Base-by-base conservation (phyloP, 768 basidiomycete species). In the Suillus placidus region DNA sequence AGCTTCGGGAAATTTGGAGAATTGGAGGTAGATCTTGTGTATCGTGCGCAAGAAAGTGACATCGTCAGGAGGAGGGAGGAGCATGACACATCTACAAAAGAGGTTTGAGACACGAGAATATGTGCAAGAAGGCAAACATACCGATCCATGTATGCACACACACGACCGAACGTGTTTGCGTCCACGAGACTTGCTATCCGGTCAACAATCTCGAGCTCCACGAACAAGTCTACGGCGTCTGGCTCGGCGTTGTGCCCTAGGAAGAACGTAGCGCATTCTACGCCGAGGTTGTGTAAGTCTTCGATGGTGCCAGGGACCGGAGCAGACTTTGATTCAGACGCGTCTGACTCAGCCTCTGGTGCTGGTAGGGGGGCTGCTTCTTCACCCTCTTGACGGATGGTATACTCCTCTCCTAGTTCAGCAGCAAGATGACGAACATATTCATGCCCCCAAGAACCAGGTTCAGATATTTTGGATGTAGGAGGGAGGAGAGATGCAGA, bases 371-470 rank as follows among this genome's bases (percentile, higher is more conserved):
- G 60, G 38, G 71, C 71, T 43, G 67, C 83, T 30, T 52, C 51
- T 52, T 52, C 51, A 52, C 83, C 85, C 67, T 88, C 85, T 67
- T 88, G 87, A n/a, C 93, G 88, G 57, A 82, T 74, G 32, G 82
- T 85, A 74, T 90, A 99, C 74, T 99, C 97, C 74, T 98, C 94
- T 7, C 95, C 95, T 9, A 99, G 88, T 74, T 99, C 97, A 2
- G 97, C 91, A 13, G 97, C 94, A 55, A 99, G 86, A 75, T 99
- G 97, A 40, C 97, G 90, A 62, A 99, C 94, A 73, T 99, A 99
- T 82, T 99, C 97, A 75, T 99, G 96, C 4, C 97, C 97, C 97
- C 97, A 99, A 38, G 89, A 85, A n/a, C 97, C 96, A 0, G 97
- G 96, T 69, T 95, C 93, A 3, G 91, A 84, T 26, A 93, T 85